Conservation (phyloP, 106 monocot species). For the Hemerocallis citrina region DNA sequence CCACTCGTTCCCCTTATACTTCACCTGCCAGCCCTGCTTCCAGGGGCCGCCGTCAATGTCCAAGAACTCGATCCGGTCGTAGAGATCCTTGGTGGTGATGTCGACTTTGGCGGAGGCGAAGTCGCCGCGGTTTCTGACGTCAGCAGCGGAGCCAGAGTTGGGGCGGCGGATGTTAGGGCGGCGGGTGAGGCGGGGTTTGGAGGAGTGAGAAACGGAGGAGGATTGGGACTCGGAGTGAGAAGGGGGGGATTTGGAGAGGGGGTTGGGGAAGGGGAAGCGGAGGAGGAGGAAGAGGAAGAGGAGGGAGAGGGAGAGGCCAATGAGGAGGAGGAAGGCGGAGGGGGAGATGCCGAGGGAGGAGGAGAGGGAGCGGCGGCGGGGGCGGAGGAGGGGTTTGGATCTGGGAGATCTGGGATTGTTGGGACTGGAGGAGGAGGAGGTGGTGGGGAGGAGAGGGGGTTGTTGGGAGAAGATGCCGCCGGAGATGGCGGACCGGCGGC, state of each 20-base stretch:
- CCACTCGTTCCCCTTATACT: conserved; percentile 71
- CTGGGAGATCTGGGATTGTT: conserved; percentile 12
- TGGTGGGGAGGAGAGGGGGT: conserved; percentile 43
- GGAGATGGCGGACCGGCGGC: conserved; percentile 38
- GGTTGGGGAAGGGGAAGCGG: conserved; percentile 36
- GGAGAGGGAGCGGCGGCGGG: conserved; percentile 14
- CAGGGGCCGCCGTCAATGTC: conserved; percentile 87
- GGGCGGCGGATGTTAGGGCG: conserved; percentile 21
- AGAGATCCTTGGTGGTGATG: conserved; percentile 93
- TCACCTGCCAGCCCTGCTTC: conserved; percentile 94
- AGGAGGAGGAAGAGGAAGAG: conserved; percentile 43
- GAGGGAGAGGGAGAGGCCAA: conserved; percentile 45
- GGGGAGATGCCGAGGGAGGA: too few relatives aligned
- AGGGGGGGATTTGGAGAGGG: conserved; percentile 29
- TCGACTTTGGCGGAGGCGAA: conserved; percentile 39
- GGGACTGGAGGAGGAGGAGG: conserved; percentile 13
- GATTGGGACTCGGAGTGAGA: conserved; percentile 28
- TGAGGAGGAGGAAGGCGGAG: conserved; percentile 43
- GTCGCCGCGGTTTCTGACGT: neutral
- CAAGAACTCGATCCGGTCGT: conserved; percentile 75
- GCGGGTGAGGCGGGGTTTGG: conserved; percentile 19
- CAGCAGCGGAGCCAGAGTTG: neutral
- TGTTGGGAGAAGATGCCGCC: conserved; percentile 14
- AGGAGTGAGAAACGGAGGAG: conserved; percentile 1
- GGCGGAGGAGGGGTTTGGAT: conserved; percentile 19